Evolutionary conservation across 1,284 basidiomycete species (phyloP).

Genomic region (Gymnopus androsaceus): DNA sequence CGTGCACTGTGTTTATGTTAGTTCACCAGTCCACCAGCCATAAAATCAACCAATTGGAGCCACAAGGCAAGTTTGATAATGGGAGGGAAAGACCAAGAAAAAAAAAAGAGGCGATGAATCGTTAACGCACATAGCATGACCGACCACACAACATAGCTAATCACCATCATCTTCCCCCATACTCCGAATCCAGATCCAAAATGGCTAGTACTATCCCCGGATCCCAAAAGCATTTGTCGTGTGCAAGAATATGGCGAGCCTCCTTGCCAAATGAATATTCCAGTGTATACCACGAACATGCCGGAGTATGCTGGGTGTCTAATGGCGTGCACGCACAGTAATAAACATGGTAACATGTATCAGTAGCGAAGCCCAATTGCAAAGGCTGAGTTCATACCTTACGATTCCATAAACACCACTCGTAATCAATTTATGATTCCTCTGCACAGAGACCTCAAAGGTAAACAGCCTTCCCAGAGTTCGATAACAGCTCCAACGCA

Average conservation of each 20-base stretch:
- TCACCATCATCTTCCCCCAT: not conserved
- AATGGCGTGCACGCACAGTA: too few relatives aligned
- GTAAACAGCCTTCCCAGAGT: constrained; percentile 11
- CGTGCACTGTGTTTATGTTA: too few relatives aligned
- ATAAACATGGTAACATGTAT: too few relatives aligned
- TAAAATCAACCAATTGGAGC: too few relatives aligned
- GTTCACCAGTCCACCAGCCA: too few relatives aligned
- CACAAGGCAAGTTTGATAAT: too few relatives aligned
- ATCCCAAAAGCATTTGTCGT: too few relatives aligned
- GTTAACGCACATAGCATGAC: too few relatives aligned
- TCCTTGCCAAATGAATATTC: constrained; percentile 7
- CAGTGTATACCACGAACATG: not conserved
- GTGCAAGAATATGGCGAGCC: constrained; percentile 5
- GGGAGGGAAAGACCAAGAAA: too few relatives aligned
- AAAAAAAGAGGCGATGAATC: too few relatives aligned
- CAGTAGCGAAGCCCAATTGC: not conserved
- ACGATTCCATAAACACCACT: constrained; percentile 9
- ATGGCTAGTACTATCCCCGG: too few relatives aligned
- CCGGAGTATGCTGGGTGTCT: constrained; percentile 10
- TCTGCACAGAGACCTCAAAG: constrained; percentile 10
- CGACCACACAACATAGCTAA: not conserved
- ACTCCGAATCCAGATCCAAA: not conserved
- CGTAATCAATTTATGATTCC: constrained; percentile 6
- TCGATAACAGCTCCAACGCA: constrained; percentile 11
- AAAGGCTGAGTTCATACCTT: not conserved